phyloP scores from a whole-genome alignment of 2,329 filamentous ascomycete species.

The Stagonosporopsis tanaceti region DNA sequence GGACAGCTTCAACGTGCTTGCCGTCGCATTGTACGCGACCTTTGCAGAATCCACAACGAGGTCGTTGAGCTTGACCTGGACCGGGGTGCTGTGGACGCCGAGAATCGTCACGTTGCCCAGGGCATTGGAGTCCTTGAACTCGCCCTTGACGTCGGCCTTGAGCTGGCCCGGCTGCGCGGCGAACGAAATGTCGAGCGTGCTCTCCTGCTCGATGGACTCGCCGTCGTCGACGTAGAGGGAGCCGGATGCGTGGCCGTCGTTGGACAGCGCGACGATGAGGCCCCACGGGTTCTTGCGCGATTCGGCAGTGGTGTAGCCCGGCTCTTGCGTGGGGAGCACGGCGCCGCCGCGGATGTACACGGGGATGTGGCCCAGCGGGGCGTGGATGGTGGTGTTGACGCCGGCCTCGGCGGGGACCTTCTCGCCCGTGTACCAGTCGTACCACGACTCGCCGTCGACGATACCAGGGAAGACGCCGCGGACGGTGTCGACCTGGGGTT shows the following conservation, averaged over 20 bases:
- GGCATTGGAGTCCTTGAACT: slow-evolving; percentile 64
- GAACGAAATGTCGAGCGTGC: slow-evolving; percentile 65
- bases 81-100: slow-evolving; percentile 58
- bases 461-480: slow-evolving; percentile 75
- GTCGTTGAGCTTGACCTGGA: slow-evolving; percentile 59
- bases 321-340: slow-evolving; percentile 72
- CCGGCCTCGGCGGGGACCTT: slow-evolving; percentile 61
- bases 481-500: slow-evolving; percentile 67
- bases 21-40: slow-evolving; percentile 60
- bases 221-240: slow-evolving; percentile 78
- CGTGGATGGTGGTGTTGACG: slow-evolving; percentile 67
- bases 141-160: slow-evolving; percentile 59
- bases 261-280: slow-evolving; percentile 68
- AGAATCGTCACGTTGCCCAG: slow-evolving; percentile 70
- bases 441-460: slow-evolving; percentile 69
- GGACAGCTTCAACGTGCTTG: slow-evolving; percentile 59
- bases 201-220: slow-evolving; percentile 66
- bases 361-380: slow-evolving; percentile 73
- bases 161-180: slow-evolving; percentile 55
- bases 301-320: slow-evolving; percentile 71
- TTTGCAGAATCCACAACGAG: slow-evolving; percentile 50
- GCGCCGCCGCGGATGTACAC: slow-evolving; percentile 74
- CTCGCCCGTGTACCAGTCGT: slow-evolving; percentile 79
- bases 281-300: slow-evolving; percentile 72
- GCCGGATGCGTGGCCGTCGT: slow-evolving; percentile 65